Conservation (phyloP, 768 basidiomycete genomes). For the Auriscalpium microsporum region DNA sequence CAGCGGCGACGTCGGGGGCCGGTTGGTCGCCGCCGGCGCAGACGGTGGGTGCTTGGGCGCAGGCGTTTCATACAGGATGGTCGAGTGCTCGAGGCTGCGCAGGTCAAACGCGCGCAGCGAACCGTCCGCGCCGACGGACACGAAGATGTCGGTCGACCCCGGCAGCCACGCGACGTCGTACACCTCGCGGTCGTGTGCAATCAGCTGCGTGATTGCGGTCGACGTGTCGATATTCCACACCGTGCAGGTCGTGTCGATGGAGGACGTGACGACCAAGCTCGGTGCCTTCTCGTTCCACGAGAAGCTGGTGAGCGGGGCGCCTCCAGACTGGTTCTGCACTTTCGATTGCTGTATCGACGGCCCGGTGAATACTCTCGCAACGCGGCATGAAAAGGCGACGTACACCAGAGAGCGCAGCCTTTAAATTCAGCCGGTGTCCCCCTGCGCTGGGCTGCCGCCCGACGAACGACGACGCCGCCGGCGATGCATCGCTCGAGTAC, state of each 20-base stretch:
- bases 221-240: conserved; percentile 97
- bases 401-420: conserved; percentile 77
- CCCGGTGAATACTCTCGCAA: neutral
- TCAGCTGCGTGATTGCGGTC: conserved; percentile 92
- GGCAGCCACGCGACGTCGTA: conserved; percentile 99
- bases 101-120: conserved; percentile 94
- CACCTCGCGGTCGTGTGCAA: conserved; percentile 93
- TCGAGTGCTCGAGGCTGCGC: conserved; percentile 93
- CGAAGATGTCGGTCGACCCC: conserved; percentile 91
- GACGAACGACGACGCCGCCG: conserved; percentile 55
- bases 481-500: conserved; percentile 59
- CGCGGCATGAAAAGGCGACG: conserved; percentile 22
- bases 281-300: conserved; percentile 96
- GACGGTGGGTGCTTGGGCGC: conserved; percentile 65
- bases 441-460: conserved; percentile 50
- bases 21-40: conserved; percentile 50
- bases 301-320: conserved; percentile 92
- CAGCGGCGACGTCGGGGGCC: conserved; percentile 72
- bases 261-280: conserved; percentile 89
- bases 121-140: conserved; percentile 96
- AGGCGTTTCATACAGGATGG: conserved; percentile 93
- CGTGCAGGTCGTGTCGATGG: conserved; percentile 97
- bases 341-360: conserved; percentile 63
- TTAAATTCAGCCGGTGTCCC: conserved; percentile 61
- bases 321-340: conserved; percentile 72